Percentiles rank a stretch among this genome's conserved stretches.
Evolutionary conservation across 1,284 basidiomycete genomes (phyloP).

Genomic region (Anthracocystis walkeri): DNA sequence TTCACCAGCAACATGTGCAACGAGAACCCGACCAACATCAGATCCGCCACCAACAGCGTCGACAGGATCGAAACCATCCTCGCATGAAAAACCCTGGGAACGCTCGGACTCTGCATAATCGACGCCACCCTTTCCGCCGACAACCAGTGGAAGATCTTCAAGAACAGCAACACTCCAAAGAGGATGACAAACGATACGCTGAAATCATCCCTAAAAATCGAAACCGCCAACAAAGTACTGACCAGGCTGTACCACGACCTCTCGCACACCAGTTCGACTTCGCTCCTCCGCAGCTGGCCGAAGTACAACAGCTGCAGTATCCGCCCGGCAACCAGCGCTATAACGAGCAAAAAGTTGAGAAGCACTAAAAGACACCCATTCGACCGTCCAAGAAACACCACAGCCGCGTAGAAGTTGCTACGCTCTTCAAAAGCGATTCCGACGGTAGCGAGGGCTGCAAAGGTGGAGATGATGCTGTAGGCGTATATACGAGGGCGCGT

Average conservation of each 20-base stretch:
- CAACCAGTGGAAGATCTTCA: constrained; percentile 99
- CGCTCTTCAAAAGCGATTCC: constrained; percentile 82
- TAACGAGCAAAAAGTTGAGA: constrained; percentile 89
- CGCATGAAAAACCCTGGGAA: constrained; percentile 83
- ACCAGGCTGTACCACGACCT: constrained; percentile 97
- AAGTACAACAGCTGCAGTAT: constrained; percentile 90
- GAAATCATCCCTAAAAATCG: constrained; percentile 82
- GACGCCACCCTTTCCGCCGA: constrained; percentile 94
- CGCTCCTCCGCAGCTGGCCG: constrained; percentile 85
- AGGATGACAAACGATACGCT: constrained; percentile 91
- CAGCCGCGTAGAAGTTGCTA: constrained; percentile 93
- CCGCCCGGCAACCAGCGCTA: constrained; percentile 81
- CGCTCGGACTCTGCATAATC: constrained; percentile 95
- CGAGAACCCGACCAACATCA: constrained; percentile 79
- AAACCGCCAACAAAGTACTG: constrained; percentile 92
- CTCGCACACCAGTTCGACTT: constrained; percentile 95
- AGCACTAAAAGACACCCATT: constrained; percentile 76
- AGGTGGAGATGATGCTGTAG: constrained; percentile 56
- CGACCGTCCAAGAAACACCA: constrained; percentile 90
- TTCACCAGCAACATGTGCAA: constrained; percentile 73
- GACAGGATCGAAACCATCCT: constrained; percentile 81
- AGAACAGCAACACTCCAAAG: constrained; percentile 90
- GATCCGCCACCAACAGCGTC: constrained; percentile 79
- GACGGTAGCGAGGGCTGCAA: constrained; percentile 48
- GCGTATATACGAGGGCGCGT: constrained; percentile 49